Base-by-base conservation (phyloP, 2,329 filamentous ascomycete species). In the Talaromyces funiculosus region DNA sequence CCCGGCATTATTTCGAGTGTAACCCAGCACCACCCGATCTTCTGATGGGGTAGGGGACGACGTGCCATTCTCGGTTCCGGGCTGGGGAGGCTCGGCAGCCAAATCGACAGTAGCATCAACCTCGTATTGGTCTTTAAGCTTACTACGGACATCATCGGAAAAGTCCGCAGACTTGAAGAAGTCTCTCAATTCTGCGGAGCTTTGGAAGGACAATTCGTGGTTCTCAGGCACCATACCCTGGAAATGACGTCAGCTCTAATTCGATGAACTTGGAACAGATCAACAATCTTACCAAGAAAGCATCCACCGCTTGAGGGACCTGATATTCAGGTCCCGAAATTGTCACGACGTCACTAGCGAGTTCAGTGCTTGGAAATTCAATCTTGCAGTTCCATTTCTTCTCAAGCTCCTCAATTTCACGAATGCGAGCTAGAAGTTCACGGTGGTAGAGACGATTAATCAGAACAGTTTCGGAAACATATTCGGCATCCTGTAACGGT, bases 371-470 rank as follows among this genome's bases (percentile, higher is more conserved):
- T 7, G 94, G 94, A 73, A 99, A 99, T 67, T 92, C 90, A 71
- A 99, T 95, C 81, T 97, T 97, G 86, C 94, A 99, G 75, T 97
- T 97, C 89, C 92, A 97, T 78, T 96, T 97, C 82, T 96, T 95
- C 80, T 99, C 94, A 56, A 99, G 82, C 67, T 94, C 90, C 66
- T 97, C 93, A 61, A 99, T 91, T 71, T 97, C 90, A 47, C 85
- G 81, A 65, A 97, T 87, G 62, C 92, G 90, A 62, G 90, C 85
- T 72, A 99, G 89, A 63, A 99, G 86, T 77, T 96, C 91, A 65
- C 94, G 90, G 72, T 99, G 94, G 73, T 97, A 97, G 61, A 99
- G 82, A 57, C 94, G 90, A 73, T 97, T 93, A 69, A 97, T 92
- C 66, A 90, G 90, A 66, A 97, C 92, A 62, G 90, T 90, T 76